These are phyloP conservation scores for Helianthus tuberosus DNA, from an alignment of 129 eudicot genomes.

Conservation along the genomic window DNA sequence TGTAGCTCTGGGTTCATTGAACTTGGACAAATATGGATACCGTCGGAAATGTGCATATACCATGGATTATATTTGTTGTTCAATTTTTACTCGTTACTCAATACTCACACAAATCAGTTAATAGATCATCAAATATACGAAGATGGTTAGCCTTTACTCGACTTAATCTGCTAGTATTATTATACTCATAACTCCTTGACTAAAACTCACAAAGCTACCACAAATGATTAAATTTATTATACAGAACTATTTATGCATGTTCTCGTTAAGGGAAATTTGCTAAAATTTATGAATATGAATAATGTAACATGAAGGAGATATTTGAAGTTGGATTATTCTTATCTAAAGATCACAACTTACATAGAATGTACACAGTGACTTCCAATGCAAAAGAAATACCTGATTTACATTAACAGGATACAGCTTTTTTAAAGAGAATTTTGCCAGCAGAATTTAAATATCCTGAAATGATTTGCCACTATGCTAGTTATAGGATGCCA, in stretches of 20 bases:
- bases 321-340: background rate
- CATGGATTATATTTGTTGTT: background rate
- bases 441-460: background rate
- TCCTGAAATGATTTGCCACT: background rate
- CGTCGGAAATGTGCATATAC: too few relatives aligned
- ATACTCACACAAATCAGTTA: constrained; percentile 8
- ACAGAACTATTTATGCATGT: constrained; percentile 15
- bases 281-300: background rate
- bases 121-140: background rate
- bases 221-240: constrained; percentile 3
- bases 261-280: constrained; percentile 13
- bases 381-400: background rate
- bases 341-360: background rate
- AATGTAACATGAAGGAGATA: background rate
- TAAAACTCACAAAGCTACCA: constrained; percentile 3
- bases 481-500: background rate
- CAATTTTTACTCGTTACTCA: background rate
- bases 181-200: background rate
- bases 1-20: too few relatives aligned
- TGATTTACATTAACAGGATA: background rate
- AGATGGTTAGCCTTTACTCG: constrained; percentile 9
- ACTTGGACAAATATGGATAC: too few relatives aligned
- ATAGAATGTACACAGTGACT: background rate
- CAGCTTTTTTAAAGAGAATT: background rate
- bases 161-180: constrained; percentile 6